Percentiles rank a stretch among this genome's conserved stretches.
phyloP scores from a whole-genome alignment of 2,329 filamentous ascomycete genomes.

The Fusarium zealandicum region DNA sequence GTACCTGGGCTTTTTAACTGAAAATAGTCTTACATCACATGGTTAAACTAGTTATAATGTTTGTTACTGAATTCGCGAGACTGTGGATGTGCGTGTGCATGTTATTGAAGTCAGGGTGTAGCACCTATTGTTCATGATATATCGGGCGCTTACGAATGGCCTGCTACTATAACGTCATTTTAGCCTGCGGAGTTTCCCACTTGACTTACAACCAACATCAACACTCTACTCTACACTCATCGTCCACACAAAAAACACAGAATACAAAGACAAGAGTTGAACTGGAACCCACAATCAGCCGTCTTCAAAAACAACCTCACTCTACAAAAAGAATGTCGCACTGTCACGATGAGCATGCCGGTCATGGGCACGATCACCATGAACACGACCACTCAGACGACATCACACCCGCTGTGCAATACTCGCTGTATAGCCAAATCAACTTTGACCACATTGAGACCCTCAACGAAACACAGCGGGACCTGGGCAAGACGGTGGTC shows the following conservation, averaged over 20 bases:
- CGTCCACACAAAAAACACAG: neutral
- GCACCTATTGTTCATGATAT: slow-evolving; percentile 21
- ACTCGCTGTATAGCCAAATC: slow-evolving; percentile 90
- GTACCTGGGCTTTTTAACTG: too few species aligned
- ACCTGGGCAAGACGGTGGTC: slow-evolving; percentile 76
- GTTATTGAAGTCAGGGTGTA: neutral
- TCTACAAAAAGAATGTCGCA: slow-evolving; percentile 48
- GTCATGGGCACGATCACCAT: slow-evolving; percentile 62
- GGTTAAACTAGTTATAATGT: neutral
- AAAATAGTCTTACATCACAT: too few species aligned
- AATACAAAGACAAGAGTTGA: neutral
- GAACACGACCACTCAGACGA: slow-evolving; percentile 91
- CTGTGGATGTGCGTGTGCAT: neutral
- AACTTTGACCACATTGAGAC: slow-evolving; percentile 86
- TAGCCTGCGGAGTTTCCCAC: slow-evolving; percentile 9
- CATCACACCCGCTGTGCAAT: slow-evolving; percentile 88
- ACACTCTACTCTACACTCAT: neutral
- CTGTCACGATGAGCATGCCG: slow-evolving; percentile 60
- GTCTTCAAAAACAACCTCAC: neutral
- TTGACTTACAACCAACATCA: slow-evolving; percentile 33
- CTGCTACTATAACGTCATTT: slow-evolving; percentile 32
- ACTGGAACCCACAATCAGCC: neutral
- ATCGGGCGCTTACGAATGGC: slow-evolving; percentile 11
- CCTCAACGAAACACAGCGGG: slow-evolving; percentile 77
- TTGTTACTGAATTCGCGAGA: neutral